Evolutionary conservation across 768 basidiomycete genomes (phyloP).

Genomic region (Terana coerulea): DNA sequence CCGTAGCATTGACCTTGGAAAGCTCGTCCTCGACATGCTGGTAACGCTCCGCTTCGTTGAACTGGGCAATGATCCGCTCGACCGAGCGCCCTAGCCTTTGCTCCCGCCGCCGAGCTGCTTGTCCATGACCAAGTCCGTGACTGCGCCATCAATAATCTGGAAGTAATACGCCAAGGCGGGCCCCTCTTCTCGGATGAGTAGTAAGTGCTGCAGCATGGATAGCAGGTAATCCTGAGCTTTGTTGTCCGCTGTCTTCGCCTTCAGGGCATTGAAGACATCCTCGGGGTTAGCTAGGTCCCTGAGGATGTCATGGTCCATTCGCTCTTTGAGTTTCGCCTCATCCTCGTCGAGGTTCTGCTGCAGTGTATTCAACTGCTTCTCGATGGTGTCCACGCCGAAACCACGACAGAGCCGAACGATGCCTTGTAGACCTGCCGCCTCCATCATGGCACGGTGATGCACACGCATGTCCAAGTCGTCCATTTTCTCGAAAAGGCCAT

Average conservation of each 20-base stretch:
- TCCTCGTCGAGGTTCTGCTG: conserved; percentile 67
- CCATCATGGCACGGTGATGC: conserved; percentile 87
- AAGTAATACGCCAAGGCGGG: conserved; percentile 83
- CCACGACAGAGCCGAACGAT: conserved; percentile 67
- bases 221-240: conserved; percentile 82
- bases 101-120: conserved; percentile 85
- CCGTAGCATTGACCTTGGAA: conserved; percentile 57
- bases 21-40: conserved; percentile 79
- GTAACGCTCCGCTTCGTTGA: conserved; percentile 85
- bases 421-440: conserved; percentile 73
- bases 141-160: conserved; percentile 84
- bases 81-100: conserved; percentile 87
- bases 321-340: conserved; percentile 65
- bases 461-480: conserved; percentile 83
- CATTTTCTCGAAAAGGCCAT: conserved; percentile 55
- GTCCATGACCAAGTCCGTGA: conserved; percentile 90
- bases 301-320: conserved; percentile 72
- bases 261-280: conserved; percentile 84
- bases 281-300: conserved; percentile 74
- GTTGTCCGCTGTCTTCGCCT: conserved; percentile 70
- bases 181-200: conserved; percentile 87
- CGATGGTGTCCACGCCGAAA: conserved; percentile 62
- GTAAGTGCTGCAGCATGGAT: conserved; percentile 90
- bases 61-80: conserved; percentile 80
- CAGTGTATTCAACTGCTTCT: conserved; percentile 61